Percentiles rank a stretch among this genome's conserved stretches.
Evolutionary conservation across 2,329 filamentous ascomycete genomes (phyloP).

Genomic region (Aspergillus versicolor): DNA sequence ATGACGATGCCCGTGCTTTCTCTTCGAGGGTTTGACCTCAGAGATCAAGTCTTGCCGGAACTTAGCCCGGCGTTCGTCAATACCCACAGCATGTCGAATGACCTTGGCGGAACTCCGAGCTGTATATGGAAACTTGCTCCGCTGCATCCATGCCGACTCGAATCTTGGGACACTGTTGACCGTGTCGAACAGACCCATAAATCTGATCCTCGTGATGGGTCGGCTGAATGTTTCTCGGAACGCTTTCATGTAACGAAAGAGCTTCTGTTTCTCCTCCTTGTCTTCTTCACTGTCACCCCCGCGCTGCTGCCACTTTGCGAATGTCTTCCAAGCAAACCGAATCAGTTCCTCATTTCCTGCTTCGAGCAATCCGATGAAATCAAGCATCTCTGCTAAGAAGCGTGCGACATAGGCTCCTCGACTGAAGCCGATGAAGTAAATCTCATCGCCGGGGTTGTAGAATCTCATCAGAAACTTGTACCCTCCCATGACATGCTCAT

Average conservation of each 20-base stretch:
- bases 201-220: slow-evolving; percentile 69
- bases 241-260: slow-evolving; percentile 72
- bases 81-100: slow-evolving; percentile 58
- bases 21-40: slow-evolving; percentile 35
- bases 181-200: slow-evolving; percentile 77
- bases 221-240: slow-evolving; percentile 79
- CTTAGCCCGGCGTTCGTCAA: slow-evolving; percentile 59
- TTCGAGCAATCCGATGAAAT: slow-evolving; percentile 75
- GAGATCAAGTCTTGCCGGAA: slow-evolving; percentile 59
- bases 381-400: slow-evolving; percentile 80
- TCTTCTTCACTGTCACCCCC: slow-evolving; percentile 25
- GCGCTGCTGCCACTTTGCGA: slow-evolving; percentile 44
- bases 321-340: slow-evolving; percentile 71
- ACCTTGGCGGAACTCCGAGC: slow-evolving; percentile 55
- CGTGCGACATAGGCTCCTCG: slow-evolving; percentile 72
- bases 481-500: slow-evolving; percentile 77
- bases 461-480: slow-evolving; percentile 78
- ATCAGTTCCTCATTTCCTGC: slow-evolving; percentile 86
- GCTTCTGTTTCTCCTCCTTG: slow-evolving; percentile 38
- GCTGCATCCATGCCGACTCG: slow-evolving; percentile 69
- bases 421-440: slow-evolving; percentile 74
- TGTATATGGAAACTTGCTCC: slow-evolving; percentile 68
- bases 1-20: slow-evolving; percentile 19
- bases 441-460: slow-evolving; percentile 59
- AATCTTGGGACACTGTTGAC: slow-evolving; percentile 79